phyloP scores from a whole-genome alignment of 2,329 filamentous ascomycete genomes.

The Fusarium phyllophilum region DNA sequence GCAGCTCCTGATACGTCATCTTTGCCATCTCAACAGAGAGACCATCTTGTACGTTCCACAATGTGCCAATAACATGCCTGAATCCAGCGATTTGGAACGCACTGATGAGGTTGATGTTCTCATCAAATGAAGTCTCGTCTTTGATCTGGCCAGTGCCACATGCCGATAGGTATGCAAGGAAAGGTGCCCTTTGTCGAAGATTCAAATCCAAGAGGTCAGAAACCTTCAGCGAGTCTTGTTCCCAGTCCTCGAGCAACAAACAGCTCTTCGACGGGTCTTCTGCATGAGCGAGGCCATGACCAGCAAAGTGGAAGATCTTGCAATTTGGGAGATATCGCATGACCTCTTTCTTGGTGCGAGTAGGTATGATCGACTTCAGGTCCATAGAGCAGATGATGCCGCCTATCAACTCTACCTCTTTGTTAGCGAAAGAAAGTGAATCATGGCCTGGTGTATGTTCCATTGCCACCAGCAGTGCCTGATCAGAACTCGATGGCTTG shows the following conservation, averaged over 20 bases:
- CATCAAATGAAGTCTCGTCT: background rate
- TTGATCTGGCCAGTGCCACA: constrained; percentile 1
- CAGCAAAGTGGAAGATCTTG: constrained; percentile 7
- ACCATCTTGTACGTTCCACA: background rate
- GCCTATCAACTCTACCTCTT: background rate
- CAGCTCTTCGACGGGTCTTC: background rate
- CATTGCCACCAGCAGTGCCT: background rate
- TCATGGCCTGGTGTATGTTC: background rate
- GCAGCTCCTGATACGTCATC: background rate
- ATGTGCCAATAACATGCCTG: background rate
- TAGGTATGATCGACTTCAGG: background rate
- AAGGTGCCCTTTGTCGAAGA: background rate
- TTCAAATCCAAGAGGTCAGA: background rate
- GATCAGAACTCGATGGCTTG: background rate
- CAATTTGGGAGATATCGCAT: background rate
- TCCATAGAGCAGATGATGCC: background rate
- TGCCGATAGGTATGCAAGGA: constrained; percentile 5
- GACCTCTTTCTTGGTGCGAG: background rate
- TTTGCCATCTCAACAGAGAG: background rate
- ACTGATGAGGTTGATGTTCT: background rate
- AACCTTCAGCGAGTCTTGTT: background rate
- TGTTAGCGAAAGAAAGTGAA: background rate
- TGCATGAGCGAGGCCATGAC: background rate
- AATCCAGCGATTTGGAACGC: background rate
- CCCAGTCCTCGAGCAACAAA: background rate